Evolutionary conservation across 2,329 filamentous ascomycete genomes (phyloP).

Genomic region (Penicillium sp.): DNA sequence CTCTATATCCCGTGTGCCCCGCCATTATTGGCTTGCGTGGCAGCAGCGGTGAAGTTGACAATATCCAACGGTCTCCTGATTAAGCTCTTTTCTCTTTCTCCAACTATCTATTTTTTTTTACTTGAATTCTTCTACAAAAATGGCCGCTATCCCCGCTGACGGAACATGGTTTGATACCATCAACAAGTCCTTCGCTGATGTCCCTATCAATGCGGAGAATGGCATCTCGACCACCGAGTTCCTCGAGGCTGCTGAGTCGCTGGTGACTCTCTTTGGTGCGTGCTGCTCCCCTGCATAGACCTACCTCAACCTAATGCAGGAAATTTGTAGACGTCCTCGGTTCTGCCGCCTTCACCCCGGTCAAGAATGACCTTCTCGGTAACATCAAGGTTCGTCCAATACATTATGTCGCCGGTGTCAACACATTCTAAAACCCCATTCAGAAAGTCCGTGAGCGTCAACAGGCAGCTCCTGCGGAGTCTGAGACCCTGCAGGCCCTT

Average conservation of each 20-base stretch:
- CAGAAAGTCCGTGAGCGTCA: constrained; percentile 89
- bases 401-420: background rate
- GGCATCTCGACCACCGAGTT: constrained; percentile 82
- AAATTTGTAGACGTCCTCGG: constrained; percentile 56
- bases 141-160: constrained; percentile 56
- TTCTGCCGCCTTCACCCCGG: constrained; percentile 76
- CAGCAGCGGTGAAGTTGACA: constrained; percentile 31
- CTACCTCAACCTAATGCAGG: constrained; percentile 12
- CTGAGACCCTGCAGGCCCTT: constrained; percentile 81
- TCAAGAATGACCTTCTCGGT: constrained; percentile 86
- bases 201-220: constrained; percentile 73
- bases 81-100: constrained; percentile 11
- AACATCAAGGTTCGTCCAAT: constrained; percentile 74
- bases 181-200: constrained; percentile 79
- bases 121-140: constrained; percentile 21
- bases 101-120: constrained; percentile 8
- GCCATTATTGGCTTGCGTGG: constrained; percentile 32
- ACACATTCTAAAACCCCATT: constrained; percentile 12
- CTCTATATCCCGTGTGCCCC: constrained; percentile 9
- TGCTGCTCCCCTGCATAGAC: constrained; percentile 1
- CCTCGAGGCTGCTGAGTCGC: constrained; percentile 82
- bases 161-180: constrained; percentile 84
- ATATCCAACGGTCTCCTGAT: constrained; percentile 7
- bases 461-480: constrained; percentile 72
- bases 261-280: constrained; percentile 83